Conservation (phyloP, 2,329 filamentous ascomycete genomes). For the Volutella citrinella region DNA sequence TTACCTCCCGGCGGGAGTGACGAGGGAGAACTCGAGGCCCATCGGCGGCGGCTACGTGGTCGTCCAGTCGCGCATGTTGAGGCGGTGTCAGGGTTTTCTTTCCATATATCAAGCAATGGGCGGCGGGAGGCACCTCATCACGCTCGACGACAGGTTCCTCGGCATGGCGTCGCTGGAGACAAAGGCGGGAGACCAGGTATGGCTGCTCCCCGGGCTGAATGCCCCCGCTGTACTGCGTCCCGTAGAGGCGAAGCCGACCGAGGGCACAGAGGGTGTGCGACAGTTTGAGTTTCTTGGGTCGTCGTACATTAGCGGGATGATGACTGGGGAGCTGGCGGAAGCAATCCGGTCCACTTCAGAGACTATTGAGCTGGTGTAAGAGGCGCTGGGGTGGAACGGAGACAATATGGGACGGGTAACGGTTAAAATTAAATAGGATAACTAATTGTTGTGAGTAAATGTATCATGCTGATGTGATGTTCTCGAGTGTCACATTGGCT, state of each 20-base stretch:
- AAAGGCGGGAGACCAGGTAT: conserved; percentile 19
- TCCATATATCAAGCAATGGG: conserved; percentile 16
- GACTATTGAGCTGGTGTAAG: conserved; percentile 11
- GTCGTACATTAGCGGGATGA: conserved; percentile 21
- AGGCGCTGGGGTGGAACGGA: not conserved
- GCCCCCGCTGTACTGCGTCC: conserved; percentile 15
- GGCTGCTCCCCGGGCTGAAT: conserved; percentile 19
- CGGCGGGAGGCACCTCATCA: conserved; percentile 21
- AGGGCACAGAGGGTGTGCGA: not conserved
- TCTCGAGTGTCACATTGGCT: no score
- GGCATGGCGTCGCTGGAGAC: conserved; percentile 17
- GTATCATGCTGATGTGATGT: no score
- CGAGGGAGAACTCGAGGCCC: conserved; percentile 12
- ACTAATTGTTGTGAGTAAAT: no score
- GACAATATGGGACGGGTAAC: no score
- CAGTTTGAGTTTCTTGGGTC: conserved; percentile 16
- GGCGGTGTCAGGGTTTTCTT: conserved; percentile 15
- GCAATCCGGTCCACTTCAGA: conserved; percentile 2
- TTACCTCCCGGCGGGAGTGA: conserved; percentile 14
- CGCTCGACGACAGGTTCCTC: conserved; percentile 13
- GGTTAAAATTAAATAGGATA: no score
- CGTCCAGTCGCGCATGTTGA: conserved; percentile 12
- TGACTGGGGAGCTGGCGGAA: conserved; percentile 15
- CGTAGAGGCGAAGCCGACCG: not conserved
- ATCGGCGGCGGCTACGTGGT: conserved; percentile 17